Evolutionary conservation across 2,329 filamentous ascomycete species (phyloP).

Genomic region (Mollisiaceae sp.): DNA sequence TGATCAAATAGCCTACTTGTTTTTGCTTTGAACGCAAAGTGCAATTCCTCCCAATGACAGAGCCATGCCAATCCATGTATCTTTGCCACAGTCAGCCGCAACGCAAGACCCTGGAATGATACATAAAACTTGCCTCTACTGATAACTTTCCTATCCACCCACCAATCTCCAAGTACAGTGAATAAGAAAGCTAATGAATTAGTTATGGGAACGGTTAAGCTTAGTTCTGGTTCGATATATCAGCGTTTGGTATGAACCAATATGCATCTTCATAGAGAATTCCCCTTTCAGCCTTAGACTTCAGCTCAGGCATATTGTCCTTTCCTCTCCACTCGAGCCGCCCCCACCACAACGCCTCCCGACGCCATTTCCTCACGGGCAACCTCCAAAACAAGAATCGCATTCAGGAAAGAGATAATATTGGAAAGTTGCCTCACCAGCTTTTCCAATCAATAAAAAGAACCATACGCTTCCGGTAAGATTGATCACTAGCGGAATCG

Average conservation of each 20-base stretch:
- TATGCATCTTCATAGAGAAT: not conserved
- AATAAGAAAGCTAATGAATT: constrained; percentile 97
- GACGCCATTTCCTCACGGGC: not conserved
- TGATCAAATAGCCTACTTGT: constrained; percentile 24
- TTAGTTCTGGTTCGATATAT: constrained; percentile 67
- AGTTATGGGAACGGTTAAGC: constrained; percentile 90
- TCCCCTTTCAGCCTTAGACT: constrained; percentile 17
- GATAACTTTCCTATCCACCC: constrained; percentile 89
- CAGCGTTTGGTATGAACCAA: constrained; percentile 5
- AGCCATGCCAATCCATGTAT: constrained; percentile 83
- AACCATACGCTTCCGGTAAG: constrained; percentile 96
- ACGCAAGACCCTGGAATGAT: not conserved
- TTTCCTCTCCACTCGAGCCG: not conserved
- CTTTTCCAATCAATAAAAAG: constrained; percentile 89
- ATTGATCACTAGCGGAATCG: constrained; percentile 83
- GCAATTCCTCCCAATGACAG: constrained; percentile 81
- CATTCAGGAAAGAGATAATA: constrained; percentile 4
- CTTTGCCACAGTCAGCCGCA: constrained; percentile 48
- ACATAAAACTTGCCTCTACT: constrained; percentile 64
- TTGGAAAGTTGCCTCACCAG: constrained; percentile 62
- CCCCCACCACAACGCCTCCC: constrained; percentile 4
- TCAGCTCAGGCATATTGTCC: constrained; percentile 11
- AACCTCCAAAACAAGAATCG: constrained; percentile 3
- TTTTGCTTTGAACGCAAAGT: constrained; percentile 77
- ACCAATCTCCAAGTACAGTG: constrained; percentile 94